A percentile compares a stretch with the other conserved stretches of the same genome.
phyloP scores from a whole-genome alignment of 305 asterid genomes.

The Fraxinus baroniana region DNA sequence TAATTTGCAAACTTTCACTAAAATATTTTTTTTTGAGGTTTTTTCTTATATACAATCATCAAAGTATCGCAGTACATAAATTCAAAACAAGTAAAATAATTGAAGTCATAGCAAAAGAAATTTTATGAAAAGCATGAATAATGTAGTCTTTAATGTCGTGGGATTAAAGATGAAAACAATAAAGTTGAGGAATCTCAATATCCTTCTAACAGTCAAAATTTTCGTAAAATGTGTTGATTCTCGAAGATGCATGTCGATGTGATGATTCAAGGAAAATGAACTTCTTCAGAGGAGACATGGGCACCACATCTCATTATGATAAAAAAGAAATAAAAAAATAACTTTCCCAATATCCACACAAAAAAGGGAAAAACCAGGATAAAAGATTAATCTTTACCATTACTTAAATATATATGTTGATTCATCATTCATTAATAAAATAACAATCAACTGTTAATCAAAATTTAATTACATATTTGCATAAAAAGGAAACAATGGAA shows the following conservation, averaged over 20 bases:
- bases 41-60: no score
- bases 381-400: no score
- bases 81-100: no score
- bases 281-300: not conserved
- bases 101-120: no score
- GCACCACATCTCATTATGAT: not conserved
- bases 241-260: not conserved
- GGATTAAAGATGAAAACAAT: not conserved
- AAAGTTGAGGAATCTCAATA: not conserved
- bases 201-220: not conserved
- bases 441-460: not conserved
- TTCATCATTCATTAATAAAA: not conserved
- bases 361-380: not conserved
- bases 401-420: not conserved
- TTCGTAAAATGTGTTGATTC: not conserved
- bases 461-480: no score
- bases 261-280: not conserved
- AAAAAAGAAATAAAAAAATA: no score
- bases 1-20: no score
- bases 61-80: no score
- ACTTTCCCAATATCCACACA: not conserved
- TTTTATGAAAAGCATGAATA: not conserved
- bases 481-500: not conserved
- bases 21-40: no score
- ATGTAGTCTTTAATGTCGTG: not conserved